Conservation (phyloP, 352 stramenopile genomes). For the Aphanomyces astaci region DNA sequence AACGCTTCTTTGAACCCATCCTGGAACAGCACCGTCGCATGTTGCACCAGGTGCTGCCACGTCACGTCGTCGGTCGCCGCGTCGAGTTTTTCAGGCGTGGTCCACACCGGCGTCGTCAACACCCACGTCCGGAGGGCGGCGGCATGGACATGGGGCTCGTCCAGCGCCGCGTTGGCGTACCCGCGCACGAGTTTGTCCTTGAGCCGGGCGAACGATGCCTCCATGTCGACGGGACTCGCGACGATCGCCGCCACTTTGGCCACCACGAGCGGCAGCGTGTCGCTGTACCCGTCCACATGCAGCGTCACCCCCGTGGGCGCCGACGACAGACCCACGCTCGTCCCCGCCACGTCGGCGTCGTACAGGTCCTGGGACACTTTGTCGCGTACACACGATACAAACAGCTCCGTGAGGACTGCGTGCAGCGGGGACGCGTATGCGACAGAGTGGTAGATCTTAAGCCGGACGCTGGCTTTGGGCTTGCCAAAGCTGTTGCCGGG, state of each 20-base stretch:
- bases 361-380: constrained; percentile 37
- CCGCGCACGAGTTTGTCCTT: constrained; percentile 33
- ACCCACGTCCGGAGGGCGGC: constrained; percentile 32
- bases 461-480: constrained; percentile 51
- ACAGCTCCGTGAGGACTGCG: constrained; percentile 36
- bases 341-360: constrained; percentile 27
- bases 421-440: constrained; percentile 31
- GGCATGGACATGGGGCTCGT: constrained; percentile 41
- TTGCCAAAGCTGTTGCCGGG: constrained; percentile 44
- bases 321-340: constrained; percentile 33
- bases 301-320: constrained; percentile 38
- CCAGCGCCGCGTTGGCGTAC: constrained; percentile 43
- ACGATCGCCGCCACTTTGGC: constrained; percentile 32
- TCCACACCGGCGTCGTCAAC: constrained; percentile 34
- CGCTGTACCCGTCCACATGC: constrained; percentile 39
- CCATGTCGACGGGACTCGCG: constrained; percentile 25
- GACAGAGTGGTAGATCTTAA: constrained; percentile 30
- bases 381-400: constrained; percentile 34
- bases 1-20: constrained; percentile 39
- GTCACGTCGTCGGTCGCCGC: constrained; percentile 26
- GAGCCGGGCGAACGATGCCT: constrained; percentile 37
- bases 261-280: constrained; percentile 36
- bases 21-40: constrained; percentile 32
- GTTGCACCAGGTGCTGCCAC: constrained; percentile 26
- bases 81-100: constrained; percentile 32